Base-by-base conservation (phyloP, 164 flowering plant genomes). In the Chimonanthus salicifolius region DNA sequence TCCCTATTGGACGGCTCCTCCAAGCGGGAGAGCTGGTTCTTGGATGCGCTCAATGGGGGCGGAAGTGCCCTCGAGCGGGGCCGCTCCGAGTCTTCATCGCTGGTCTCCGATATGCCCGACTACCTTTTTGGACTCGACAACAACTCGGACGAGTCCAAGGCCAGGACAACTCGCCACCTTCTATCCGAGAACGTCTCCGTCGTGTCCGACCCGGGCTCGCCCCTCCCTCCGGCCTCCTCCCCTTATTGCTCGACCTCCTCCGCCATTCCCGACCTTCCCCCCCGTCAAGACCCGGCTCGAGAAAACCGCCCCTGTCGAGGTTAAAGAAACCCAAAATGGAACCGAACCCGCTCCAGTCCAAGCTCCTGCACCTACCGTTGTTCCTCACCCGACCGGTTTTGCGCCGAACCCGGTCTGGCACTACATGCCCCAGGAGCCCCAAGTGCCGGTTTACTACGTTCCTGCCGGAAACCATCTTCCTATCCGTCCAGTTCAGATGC, bases 31-130 rank as follows among this genome's bases (percentile, higher is more conserved):
- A 78, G 80, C 68, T 94, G 99, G 99, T 92, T 92, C 79, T 62
- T 92, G 9, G 97, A 94, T 64, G 93, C 97, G 1, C 84, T 94
- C 47, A 94, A 92, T 49, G 85, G 89, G 48, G 88, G 90, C 15
- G 33, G 46, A 71, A 8, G 78, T 50, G 49, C 71, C 51, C 80
- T 92, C 60, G 97, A 91, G 76, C 94, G 98, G 0, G 89, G 85
- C 45, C 83, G 89, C 4, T 92, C 97, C 2, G 98, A 94, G 67
- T 94, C 67, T 2, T 94, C 98, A 0, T 92, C 97, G 2, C 83
- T 89, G 13, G 78, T 92, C 5, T 94, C 98, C 0, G 98, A 94
- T 70, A 88, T 91, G 4, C 98, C 98, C 0, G 98, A 94, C 76
- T 94, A 91, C 73, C 82, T 92, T 4, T 94, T 92, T 77, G 98